Evolutionary conservation across 176 grass and related monocot species (phyloP).

Genomic region (Aegilops speltoides): DNA sequence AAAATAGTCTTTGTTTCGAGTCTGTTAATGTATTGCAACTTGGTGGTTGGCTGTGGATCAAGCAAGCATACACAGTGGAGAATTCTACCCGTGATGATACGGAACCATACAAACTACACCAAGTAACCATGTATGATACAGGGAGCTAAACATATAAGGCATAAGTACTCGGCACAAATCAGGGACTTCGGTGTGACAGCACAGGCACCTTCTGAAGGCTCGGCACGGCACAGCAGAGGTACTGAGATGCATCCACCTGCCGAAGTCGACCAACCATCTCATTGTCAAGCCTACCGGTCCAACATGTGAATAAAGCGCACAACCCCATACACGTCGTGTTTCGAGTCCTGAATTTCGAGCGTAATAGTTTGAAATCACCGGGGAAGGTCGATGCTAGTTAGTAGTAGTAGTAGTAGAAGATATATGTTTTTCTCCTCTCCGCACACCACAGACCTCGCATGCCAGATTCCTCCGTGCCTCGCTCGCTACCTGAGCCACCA

Average conservation of each 20-base stretch:
- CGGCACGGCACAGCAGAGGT: not conserved
- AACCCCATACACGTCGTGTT: not conserved
- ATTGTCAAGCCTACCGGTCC: not conserved
- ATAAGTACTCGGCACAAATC: not conserved
- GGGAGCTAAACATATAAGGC: not conserved
- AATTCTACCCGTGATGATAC: not conserved
- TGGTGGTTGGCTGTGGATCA: not conserved
- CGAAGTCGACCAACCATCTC: not conserved
- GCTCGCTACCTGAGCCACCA: constrained; percentile 85
- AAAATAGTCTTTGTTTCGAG: too few relatives aligned
- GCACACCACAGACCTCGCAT: too few relatives aligned
- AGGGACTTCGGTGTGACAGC: not conserved
- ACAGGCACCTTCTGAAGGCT: not conserved
- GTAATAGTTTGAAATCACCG: not conserved
- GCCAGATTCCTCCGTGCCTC: not conserved
- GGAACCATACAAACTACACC: too few relatives aligned
- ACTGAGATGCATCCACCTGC: not conserved
- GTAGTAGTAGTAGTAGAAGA: not conserved
- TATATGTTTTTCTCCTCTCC: not conserved
- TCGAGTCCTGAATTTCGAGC: not conserved
- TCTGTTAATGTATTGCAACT: too few relatives aligned
- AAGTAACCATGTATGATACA: not conserved
- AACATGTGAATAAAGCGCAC: not conserved
- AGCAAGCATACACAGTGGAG: not conserved
- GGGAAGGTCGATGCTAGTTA: not conserved